Evolutionary conservation across 192 early-diverging fungal genomes (phyloP).

Genomic region (Umbelopsis vinacea): DNA sequence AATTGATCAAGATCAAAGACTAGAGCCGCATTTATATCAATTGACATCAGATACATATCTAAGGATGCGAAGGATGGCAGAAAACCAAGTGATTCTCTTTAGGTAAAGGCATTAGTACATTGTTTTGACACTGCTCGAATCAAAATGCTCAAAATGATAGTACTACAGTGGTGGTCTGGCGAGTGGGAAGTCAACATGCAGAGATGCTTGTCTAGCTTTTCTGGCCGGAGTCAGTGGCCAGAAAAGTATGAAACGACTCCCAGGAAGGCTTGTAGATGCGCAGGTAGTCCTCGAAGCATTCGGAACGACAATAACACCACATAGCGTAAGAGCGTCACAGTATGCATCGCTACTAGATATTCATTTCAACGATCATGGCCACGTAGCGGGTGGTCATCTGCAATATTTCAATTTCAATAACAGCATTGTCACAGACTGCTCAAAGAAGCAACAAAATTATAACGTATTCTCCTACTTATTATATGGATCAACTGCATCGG

Average conservation of each 20-base stretch:
- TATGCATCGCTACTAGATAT: conserved; percentile 81
- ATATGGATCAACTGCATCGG: conserved; percentile 74
- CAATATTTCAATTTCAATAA: conserved; percentile 89
- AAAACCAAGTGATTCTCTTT: conserved; percentile 90
- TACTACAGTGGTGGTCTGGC: conserved; percentile 31
- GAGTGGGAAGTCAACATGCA: conserved; percentile 52
- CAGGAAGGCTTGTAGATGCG: conserved; percentile 66
- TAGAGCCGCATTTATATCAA: conserved; percentile 84
- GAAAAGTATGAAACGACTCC: conserved; percentile 69
- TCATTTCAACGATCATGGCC: conserved; percentile 90
- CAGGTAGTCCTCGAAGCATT: conserved; percentile 84
- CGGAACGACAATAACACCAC: conserved; percentile 77
- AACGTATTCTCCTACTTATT: conserved; percentile 95
- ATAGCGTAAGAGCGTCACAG: conserved; percentile 77
- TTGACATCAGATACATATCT: conserved; percentile 83
- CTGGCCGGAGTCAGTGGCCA: conserved; percentile 68
- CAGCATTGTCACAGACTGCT: conserved; percentile 66
- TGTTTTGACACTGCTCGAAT: not conserved
- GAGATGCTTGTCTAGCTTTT: conserved; percentile 71
- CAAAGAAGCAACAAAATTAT: conserved; percentile 80
- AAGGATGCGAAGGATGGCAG: conserved; percentile 84
- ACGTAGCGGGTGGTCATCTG: conserved; percentile 82
- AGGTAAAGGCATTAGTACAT: conserved; percentile 62
- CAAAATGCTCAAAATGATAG: conserved; percentile 12
- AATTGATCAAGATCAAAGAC: conserved; percentile 47